Percentiles rank a stretch among this genome's conserved stretches.
Conservation (phyloP, 495 filamentous ascomycete genomes). For the Mycothermus thermophilus region DNA sequence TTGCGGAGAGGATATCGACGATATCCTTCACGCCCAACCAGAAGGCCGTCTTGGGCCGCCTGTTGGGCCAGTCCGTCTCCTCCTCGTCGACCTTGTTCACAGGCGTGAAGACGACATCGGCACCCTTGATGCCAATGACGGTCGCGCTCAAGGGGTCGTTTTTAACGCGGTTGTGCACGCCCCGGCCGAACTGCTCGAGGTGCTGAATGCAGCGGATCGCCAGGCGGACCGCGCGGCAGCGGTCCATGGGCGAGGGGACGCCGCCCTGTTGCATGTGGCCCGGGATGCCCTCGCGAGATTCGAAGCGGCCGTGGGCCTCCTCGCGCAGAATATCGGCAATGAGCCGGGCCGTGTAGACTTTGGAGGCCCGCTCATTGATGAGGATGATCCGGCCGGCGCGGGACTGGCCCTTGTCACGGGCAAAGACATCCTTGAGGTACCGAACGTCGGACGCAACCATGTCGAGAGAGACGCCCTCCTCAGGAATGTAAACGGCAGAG, state of each 20-base stretch:
- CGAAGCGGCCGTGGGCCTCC: slow-evolving; percentile 83
- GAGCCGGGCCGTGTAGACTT: slow-evolving; percentile 80
- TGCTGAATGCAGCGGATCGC: slow-evolving; percentile 86
- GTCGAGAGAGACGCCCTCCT: slow-evolving; percentile 86
- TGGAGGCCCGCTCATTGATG: slow-evolving; percentile 82
- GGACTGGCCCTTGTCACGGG: slow-evolving; percentile 73
- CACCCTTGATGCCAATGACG: slow-evolving; percentile 88
- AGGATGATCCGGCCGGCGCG: slow-evolving; percentile 89
- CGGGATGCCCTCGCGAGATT: slow-evolving; percentile 83
- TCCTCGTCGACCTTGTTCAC: slow-evolving; percentile 62
- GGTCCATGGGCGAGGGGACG: slow-evolving; percentile 88
- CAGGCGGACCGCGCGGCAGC: slow-evolving; percentile 79
- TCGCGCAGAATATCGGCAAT: slow-evolving; percentile 93
- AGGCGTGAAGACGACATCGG: slow-evolving; percentile 70
- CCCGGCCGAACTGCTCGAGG: slow-evolving; percentile 60
- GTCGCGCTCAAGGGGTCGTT: slow-evolving; percentile 54
- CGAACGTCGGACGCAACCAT: slow-evolving; percentile 88
- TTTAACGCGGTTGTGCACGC: slow-evolving; percentile 51
- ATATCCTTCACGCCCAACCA: slow-evolving; percentile 72
- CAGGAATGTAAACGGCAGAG: slow-evolving; percentile 91
- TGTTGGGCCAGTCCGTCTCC: slow-evolving; percentile 86
- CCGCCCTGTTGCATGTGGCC: slow-evolving; percentile 97
- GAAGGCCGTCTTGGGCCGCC: slow-evolving; percentile 71
- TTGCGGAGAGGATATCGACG: slow-evolving; percentile 72
- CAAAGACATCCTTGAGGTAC: slow-evolving; percentile 75